Conservation (phyloP, 2,329 filamentous ascomycete species). For the Aspergillus flavus region DNA sequence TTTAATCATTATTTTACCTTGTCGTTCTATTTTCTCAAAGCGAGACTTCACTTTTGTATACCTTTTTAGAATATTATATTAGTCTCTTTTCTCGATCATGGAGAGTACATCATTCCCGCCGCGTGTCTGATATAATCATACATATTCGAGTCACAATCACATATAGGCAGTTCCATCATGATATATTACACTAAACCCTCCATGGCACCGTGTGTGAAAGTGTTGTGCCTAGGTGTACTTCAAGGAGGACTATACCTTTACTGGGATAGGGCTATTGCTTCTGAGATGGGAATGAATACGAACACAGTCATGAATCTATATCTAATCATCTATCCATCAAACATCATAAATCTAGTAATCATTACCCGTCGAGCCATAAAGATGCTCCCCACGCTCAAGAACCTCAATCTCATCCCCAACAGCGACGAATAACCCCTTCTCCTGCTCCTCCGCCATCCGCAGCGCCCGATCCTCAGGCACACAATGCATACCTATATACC, state of each 20-base stretch:
- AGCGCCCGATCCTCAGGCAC: conserved; percentile 24
- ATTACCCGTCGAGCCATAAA: conserved; percentile 24
- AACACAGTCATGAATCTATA: neutral
- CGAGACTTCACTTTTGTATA: neutral
- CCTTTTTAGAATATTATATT: neutral
- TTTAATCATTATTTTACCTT: neutral
- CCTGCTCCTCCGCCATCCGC: conserved; percentile 14
- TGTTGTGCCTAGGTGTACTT: too few relatives aligned
- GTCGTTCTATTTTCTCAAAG: neutral
- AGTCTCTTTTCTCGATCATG: neutral
- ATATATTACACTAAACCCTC: too few relatives aligned
- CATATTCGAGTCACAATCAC: too few relatives aligned
- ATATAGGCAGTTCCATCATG: too few relatives aligned
- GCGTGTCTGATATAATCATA: too few relatives aligned
- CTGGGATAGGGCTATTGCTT: too few relatives aligned
- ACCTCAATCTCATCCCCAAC: conserved; percentile 26
- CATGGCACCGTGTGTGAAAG: too few relatives aligned
- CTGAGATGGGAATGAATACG: too few relatives aligned
- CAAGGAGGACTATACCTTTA: neutral
- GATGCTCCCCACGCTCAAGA: conserved; percentile 22
- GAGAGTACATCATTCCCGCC: too few relatives aligned
- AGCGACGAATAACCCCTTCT: conserved; percentile 17
- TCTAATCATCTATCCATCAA: neutral
- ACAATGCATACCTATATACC: conserved; percentile 28
- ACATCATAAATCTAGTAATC: conserved; percentile 17